Evolutionary conservation across 257 asterid species (phyloP).

Genomic region (Solanum medicagineum): DNA sequence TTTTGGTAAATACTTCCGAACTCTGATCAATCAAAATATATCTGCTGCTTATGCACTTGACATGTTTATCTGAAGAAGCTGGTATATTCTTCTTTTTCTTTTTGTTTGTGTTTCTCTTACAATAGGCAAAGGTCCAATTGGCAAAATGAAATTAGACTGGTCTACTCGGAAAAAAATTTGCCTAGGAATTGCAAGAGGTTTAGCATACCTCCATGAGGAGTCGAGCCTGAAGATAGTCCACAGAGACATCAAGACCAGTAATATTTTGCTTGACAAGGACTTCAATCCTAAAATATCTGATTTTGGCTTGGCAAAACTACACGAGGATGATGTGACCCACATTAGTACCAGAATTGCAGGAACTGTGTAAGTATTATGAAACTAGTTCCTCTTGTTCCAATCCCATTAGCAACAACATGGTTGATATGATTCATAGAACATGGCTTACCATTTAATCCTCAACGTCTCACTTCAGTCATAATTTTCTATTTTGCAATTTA

Average conservation of each 20-base stretch:
- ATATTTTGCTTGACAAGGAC: conserved; percentile 70
- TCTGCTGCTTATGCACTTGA: not conserved
- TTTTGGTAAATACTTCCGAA: conserved; percentile 39
- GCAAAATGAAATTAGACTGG: conserved; percentile 63
- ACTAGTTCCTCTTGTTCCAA: not conserved
- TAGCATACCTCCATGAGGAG: conserved; percentile 84
- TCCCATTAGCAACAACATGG: not conserved
- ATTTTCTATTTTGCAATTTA: not conserved
- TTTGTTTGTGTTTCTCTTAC: not conserved
- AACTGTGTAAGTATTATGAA: conserved; percentile 55
- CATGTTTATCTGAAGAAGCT: not conserved
- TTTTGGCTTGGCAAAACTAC: conserved; percentile 82
- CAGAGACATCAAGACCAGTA: conserved; percentile 83
- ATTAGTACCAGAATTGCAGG: conserved; percentile 91
- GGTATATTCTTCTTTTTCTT: not conserved
- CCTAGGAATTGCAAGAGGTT: conserved; percentile 72
- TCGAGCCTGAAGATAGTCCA: conserved; percentile 77
- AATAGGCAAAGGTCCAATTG: conserved; percentile 33
- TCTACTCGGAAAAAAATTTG: conserved; percentile 61
- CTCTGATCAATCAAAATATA: not conserved
- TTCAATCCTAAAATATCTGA: conserved; percentile 78
- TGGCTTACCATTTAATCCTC: not conserved
- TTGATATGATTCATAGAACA: not conserved
- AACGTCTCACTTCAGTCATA: not conserved
- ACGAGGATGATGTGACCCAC: conserved; percentile 66